Percentiles rank a stretch among this genome's conserved stretches.
Evolutionary conservation across 768 basidiomycete genomes (phyloP).

Genomic region (Gloeophyllum trabeum): DNA sequence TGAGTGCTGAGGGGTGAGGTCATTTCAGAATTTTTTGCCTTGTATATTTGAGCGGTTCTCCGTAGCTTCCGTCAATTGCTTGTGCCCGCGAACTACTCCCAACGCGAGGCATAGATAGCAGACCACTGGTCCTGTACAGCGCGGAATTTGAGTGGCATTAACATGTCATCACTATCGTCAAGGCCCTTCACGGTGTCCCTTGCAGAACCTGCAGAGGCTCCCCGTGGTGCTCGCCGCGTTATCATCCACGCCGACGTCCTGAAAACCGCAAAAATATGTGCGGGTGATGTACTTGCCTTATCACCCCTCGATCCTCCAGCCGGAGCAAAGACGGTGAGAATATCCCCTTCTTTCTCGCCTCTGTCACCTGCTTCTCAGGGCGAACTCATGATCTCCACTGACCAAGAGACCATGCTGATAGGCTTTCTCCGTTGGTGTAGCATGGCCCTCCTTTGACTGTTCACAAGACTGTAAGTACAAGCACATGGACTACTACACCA

Average conservation of each 20-base stretch:
- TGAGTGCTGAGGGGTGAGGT: too few relatives aligned
- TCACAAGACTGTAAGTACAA: conserved; percentile 47
- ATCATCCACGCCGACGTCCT: conserved; percentile 50
- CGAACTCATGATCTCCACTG: conserved; percentile 8
- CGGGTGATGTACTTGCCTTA: conserved; percentile 61
- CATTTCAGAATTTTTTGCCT: too few relatives aligned
- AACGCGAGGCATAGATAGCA: too few relatives aligned
- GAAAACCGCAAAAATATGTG: conserved; percentile 47
- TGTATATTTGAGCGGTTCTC: too few relatives aligned
- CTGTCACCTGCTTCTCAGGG: conserved; percentile 3
- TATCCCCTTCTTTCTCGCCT: background rate
- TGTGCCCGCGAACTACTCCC: too few relatives aligned
- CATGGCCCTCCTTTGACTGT: conserved; percentile 67
- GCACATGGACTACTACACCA: too few relatives aligned
- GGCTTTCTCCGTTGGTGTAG: conserved; percentile 57
- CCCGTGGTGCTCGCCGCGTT: conserved; percentile 52
- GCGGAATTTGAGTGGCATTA: too few relatives aligned
- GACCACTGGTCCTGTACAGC: too few relatives aligned
- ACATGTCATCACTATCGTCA: conserved; percentile 13
- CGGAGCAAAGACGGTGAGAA: conserved; percentile 22
- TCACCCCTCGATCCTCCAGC: conserved; percentile 22
- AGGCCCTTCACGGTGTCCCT: conserved; percentile 17
- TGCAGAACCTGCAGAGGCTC: conserved; percentile 12
- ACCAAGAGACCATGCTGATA: conserved; percentile 17
- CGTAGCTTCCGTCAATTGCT: too few relatives aligned